Evolutionary conservation across 805 yeast genomes (phyloP).

Genomic region (Barnettozyma siamensis): DNA sequence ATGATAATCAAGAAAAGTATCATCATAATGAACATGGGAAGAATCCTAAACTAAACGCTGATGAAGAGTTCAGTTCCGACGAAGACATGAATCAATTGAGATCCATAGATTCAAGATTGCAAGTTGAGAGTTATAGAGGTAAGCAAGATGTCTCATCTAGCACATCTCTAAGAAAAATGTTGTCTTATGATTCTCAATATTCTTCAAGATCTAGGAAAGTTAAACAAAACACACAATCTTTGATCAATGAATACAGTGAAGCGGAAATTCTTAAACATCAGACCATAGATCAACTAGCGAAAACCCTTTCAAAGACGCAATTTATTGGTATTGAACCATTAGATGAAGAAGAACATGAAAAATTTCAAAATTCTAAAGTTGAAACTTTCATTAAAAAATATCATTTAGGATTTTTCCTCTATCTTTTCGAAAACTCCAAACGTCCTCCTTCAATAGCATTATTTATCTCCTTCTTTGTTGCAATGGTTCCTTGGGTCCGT

Average conservation of each 20-base stretch:
- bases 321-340: constrained; percentile 16
- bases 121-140: constrained; percentile 1
- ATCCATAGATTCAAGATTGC: not conserved
- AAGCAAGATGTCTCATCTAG: not conserved
- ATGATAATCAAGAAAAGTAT: too few species aligned
- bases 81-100: not conserved
- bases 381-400: constrained; percentile 22
- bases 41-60: not conserved
- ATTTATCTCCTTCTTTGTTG: constrained; percentile 55
- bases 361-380: constrained; percentile 6
- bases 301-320: constrained; percentile 17
- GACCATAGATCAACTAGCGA: constrained; percentile 13
- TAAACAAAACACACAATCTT: constrained; percentile 14
- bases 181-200: constrained; percentile 14
- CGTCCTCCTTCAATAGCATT: constrained; percentile 72
- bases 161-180: not conserved
- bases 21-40: not conserved
- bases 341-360: constrained; percentile 3
- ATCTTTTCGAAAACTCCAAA: constrained; percentile 42
- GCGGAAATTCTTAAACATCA: constrained; percentile 15
- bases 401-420: constrained; percentile 30
- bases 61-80: not conserved
- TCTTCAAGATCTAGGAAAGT: constrained; percentile 16
- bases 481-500: constrained; percentile 85
- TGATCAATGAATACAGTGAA: constrained; percentile 23